phyloP scores from a whole-genome alignment of 129 eudicot species.

The Pseudognaphalium luteoalbum region DNA sequence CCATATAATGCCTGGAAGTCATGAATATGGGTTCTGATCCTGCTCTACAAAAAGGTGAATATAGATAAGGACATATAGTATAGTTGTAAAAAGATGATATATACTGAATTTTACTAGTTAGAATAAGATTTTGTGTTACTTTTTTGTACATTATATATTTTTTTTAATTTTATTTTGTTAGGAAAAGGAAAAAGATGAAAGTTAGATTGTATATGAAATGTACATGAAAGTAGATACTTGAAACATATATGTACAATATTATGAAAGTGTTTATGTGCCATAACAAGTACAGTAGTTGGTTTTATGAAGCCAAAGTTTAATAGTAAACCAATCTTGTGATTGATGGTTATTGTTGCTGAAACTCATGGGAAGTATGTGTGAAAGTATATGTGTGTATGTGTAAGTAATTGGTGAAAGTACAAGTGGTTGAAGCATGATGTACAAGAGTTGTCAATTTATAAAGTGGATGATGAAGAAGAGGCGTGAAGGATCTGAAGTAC shows the following conservation, averaged over 20 bases:
- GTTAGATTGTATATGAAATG: constrained; percentile 33
- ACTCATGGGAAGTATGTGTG: constrained; percentile 14
- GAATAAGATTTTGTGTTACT: constrained; percentile 33
- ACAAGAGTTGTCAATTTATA: constrained; percentile 29
- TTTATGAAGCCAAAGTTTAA: not conserved
- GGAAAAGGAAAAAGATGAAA: constrained; percentile 27
- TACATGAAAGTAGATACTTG: constrained; percentile 23
- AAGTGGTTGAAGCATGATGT: constrained; percentile 31
- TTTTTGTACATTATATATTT: constrained; percentile 26
- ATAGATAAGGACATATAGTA: constrained; percentile 29
- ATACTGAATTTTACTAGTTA: constrained; percentile 30
- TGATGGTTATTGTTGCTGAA: constrained; percentile 20
- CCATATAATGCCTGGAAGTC: constrained; percentile 2
- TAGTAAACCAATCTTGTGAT: not conserved
- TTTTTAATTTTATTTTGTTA: constrained; percentile 6
- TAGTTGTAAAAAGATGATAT: constrained; percentile 38
- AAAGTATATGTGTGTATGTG: not conserved
- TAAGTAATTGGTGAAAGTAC: constrained; percentile 18
- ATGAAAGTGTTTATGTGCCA: constrained; percentile 22
- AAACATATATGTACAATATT: constrained; percentile 25
- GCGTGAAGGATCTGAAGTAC: constrained; percentile 39
- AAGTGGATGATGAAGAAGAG: constrained; percentile 42
- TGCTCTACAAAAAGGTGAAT: constrained; percentile 25
- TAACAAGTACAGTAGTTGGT: constrained; percentile 7
- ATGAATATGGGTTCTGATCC: constrained; percentile 16